A percentile compares a stretch with the other conserved stretches of the same genome.
These are phyloP conservation scores for Hyaloperonospora brassicae DNA, from an alignment of 352 stramenopile species.

Conservation along the genomic window DNA sequence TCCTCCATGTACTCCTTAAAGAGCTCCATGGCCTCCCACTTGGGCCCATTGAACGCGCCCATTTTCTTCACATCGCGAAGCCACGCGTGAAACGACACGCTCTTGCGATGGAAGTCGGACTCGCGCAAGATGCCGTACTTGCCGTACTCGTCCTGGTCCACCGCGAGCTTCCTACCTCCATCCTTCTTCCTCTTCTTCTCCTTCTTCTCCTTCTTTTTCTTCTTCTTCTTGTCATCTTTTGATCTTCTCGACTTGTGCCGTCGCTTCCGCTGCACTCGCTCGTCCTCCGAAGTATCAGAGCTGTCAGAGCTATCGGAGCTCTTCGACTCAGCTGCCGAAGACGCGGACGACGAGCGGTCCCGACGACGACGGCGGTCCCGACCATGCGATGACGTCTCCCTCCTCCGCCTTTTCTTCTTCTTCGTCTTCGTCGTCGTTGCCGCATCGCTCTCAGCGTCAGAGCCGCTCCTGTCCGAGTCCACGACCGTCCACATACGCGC, in stretches of 20 bases:
- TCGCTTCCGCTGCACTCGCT: conserved; percentile 14
- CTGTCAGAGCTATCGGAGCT: conserved; percentile 9
- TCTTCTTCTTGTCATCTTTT: conserved; percentile 31
- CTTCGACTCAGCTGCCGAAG: conserved; percentile 20
- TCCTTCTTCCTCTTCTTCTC: conserved; percentile 8
- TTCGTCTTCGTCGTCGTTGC: no score
- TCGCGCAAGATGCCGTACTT: conserved; percentile 94
- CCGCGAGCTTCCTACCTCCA: conserved; percentile 27
- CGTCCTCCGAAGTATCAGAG: conserved; percentile 17
- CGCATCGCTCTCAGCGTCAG: neutral
- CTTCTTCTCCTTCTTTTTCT: conserved; percentile 32
- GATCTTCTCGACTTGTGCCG: conserved; percentile 24
- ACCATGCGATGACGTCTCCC: conserved; percentile 1
- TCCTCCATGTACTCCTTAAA: conserved; percentile 94
- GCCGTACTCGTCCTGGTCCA: conserved; percentile 91
- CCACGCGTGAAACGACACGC: conserved; percentile 92
- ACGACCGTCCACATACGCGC: conserved; percentile 43
- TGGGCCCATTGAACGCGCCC: conserved; percentile 74
- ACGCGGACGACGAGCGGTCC: conserved; percentile 24
- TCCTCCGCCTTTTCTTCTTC: conserved; percentile 2
- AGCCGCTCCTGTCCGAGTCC: conserved; percentile 24
- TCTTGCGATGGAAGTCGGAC: conserved; percentile 87
- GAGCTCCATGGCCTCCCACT: conserved; percentile 84
- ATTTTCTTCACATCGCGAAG: conserved; percentile 90
- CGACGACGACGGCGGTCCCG: conserved; percentile 10